A percentile compares a stretch with the other conserved stretches of the same genome.
phyloP scores from a whole-genome alignment of 148 eudicot species.

The Rhododendron ferrugineum region DNA sequence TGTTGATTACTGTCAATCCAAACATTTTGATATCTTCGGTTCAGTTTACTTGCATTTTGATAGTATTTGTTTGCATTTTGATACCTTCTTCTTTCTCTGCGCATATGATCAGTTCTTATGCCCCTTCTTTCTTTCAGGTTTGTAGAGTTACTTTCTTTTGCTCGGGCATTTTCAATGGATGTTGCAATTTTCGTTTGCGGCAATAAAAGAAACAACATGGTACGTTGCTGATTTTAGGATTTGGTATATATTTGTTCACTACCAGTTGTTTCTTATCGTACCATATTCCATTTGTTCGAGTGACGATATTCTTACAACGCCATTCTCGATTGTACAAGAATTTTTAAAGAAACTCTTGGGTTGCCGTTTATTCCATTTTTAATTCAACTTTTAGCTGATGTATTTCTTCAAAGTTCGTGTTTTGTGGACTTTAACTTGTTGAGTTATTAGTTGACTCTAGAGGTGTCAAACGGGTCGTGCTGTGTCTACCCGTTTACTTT shows the following conservation, averaged over 20 bases:
- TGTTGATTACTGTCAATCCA: background rate
- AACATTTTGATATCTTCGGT: background rate
- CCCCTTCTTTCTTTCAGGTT: slow-evolving; percentile 53
- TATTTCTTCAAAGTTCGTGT: too few relatives aligned
- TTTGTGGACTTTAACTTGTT: too few relatives aligned
- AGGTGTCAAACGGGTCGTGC: too few relatives aligned
- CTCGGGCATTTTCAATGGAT: background rate
- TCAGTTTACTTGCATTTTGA: background rate
- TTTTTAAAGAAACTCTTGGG: too few relatives aligned
- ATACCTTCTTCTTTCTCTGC: background rate
- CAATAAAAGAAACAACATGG: background rate
- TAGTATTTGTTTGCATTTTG: background rate
- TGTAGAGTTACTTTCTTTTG: slow-evolving; percentile 4
- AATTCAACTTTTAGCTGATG: too few relatives aligned
- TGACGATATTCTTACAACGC: too few relatives aligned
- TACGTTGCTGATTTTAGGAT: background rate
- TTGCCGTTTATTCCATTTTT: too few relatives aligned
- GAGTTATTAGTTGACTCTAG: too few relatives aligned
- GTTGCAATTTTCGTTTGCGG: background rate
- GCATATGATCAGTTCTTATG: background rate
- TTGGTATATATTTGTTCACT: background rate
- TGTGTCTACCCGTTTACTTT: too few relatives aligned
- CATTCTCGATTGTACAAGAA: too few relatives aligned
- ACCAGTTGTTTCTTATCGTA: background rate
- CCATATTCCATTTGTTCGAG: background rate